Evolutionary conservation across 1,284 basidiomycete species (phyloP), one percentile per base, ranked within the genome.

Genomic region (Fomitiporia mediterranea): DNA sequence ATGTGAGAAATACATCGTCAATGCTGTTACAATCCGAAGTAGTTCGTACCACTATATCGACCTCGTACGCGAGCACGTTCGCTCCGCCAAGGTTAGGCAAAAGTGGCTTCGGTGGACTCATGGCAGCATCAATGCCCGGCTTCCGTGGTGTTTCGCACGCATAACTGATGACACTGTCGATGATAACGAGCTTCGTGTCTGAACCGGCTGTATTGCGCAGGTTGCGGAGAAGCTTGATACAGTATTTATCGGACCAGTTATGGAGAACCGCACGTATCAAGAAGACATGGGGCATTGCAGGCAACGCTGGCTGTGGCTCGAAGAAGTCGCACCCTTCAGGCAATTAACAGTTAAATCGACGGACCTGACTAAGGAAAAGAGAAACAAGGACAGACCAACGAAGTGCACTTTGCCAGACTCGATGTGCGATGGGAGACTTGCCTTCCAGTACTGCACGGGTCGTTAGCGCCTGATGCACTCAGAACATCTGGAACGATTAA

Each of bases 311-410:
- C 51, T 70, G 66, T 3, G 60, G 51, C 5, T 39, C 37, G 56
- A 71, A 68, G 58, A 68, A 70, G 57, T 68, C 65, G 49, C 68
- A 21, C 2, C 38, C 56, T 58, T 21, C 4, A 25, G 30, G 23
- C 9, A 25, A n/a, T n/a, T n/a, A n/a, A 11, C 3, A 7, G 11
- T 19, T 11, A 15, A 5, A 17, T 2, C 3, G 25, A 23, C 4
- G 13, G 32, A 34, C 32, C 32, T 13, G 32, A 34, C 34, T 28
- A 32, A 4, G 27, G 15, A 5, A 4, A 48, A n/a, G 7, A 21
- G 30, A 25, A 32, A n/a, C 19, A 25, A 48, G 2, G 6, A 19
- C 46, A n/a, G 4, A 48, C 46, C 46, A 30, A 48, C 25, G 35
- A 51, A 51, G 19, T 51, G 35, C 23, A 51, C 49, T 23, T 38